Base-by-base conservation (phyloP, 2,329 filamentous ascomycete genomes). In the Pestalotiopsis sp. region DNA sequence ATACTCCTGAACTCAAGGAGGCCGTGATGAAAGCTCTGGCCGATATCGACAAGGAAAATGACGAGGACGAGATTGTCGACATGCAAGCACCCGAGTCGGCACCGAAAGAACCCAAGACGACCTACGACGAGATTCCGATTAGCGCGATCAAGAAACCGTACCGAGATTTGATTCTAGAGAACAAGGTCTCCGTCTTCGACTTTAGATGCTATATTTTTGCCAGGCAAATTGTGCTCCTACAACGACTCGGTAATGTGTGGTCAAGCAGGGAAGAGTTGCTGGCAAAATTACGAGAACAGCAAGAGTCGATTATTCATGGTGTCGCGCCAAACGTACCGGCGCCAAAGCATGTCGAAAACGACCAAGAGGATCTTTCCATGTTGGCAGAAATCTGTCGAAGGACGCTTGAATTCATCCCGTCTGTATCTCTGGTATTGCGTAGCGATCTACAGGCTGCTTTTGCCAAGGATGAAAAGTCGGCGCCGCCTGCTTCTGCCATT, bases 181-280 rank as follows among this genome's bases (percentile, higher is more conserved):
- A 97, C 82, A 93, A 97, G 72, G 97, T 99, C 45, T 99, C 96
- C 0, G 86, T 97, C 2, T 98, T 98, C 77, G 96, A 99, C 79
- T 98, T 99, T 78, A 88, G 93, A 64, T 93, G 92, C 73, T 99
- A 99, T 78, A 90, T 99, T 13, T 99, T 98, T 79, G 91, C 94
- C 3, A 89, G 96, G 27, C 95, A 99, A 75, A 89, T 97, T 71
- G 88, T 92, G 2, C 82, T 99, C 0, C 85, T 98, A 1, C 85
- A 97, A 13, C 89, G 95, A 4, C 86, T 97, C 1, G 94, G 93
- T n/a, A 96, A 95, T 76, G 88, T 88, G 0, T 87, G 82, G 79
- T 90, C 88, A 1, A 88, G 88, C 0, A 80, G 87, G 49, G 89
- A 91, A 72, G 89, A 92, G 74, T 81, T 91, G 0, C 77, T 91